A percentile compares a stretch with the other conserved stretches of the same genome.
Evolutionary conservation across 495 filamentous ascomycete species (phyloP).

Genomic region (Trichocladium uniseriatum): DNA sequence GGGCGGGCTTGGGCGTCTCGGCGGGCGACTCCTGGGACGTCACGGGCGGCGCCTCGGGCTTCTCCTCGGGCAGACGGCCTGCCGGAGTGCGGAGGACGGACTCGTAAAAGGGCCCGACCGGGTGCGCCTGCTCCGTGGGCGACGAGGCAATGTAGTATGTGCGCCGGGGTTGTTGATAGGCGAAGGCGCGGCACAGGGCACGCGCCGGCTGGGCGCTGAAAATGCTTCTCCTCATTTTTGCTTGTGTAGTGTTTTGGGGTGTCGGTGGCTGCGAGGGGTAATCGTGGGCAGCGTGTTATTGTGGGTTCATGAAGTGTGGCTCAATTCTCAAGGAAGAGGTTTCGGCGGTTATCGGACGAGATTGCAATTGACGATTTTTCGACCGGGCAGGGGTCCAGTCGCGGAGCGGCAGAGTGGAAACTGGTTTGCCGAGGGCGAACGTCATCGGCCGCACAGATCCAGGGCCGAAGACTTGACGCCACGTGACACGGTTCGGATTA

Average conservation of each 20-base stretch:
- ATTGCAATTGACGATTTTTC: slow-evolving; percentile 6
- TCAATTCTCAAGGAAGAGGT: neutral
- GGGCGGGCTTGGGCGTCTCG: slow-evolving; percentile 4
- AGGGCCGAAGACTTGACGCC: too few species aligned
- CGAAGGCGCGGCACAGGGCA: slow-evolving; percentile 15
- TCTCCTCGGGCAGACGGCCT: slow-evolving; percentile 18
- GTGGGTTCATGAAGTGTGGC: neutral
- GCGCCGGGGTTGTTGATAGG: slow-evolving; percentile 17
- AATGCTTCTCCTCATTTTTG: slow-evolving; percentile 21
- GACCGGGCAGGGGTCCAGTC: slow-evolving; percentile 1
- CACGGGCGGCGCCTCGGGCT: slow-evolving; percentile 22
- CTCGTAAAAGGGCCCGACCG: slow-evolving; percentile 36
- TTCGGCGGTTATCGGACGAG: slow-evolving; percentile 9
- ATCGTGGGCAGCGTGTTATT: neutral
- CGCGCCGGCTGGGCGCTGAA: slow-evolving; percentile 19
- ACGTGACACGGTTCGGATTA: too few species aligned
- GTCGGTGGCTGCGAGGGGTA: neutral
- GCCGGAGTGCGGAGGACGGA: slow-evolving; percentile 36
- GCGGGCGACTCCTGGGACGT: slow-evolving; percentile 13
- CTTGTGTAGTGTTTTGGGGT: neutral
- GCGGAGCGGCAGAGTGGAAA: slow-evolving; percentile 3
- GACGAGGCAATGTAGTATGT: slow-evolving; percentile 17
- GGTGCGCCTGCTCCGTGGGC: slow-evolving; percentile 25
- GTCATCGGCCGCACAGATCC: slow-evolving; percentile 5
- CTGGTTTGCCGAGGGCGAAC: slow-evolving; percentile 13